Evolutionary conservation across 352 stramenopile genomes (phyloP), one percentile per base, ranked within the genome.

Genomic region (Pythium aquatile): DNA sequence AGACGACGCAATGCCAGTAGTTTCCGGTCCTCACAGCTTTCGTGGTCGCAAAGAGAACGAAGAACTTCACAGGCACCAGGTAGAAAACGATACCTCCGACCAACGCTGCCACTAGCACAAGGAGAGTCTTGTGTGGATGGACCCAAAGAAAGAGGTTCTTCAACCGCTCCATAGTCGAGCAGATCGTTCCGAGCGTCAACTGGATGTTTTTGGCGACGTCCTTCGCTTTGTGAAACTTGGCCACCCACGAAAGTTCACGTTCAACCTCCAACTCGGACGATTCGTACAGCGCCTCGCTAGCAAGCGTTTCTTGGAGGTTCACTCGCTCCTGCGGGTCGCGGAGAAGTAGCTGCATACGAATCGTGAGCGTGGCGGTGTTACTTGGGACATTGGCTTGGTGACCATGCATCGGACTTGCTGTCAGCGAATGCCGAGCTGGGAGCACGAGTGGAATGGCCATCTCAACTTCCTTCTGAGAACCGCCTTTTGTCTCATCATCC

Each of bases 81-180:
- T 63, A 75, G 28, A 66, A 70, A n/a, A 58, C 56, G 24, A 75
- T 5, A 24, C 40, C 51, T 7, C 24, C 64, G 4, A 68, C 5
- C 3, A 67, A 2, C 8, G 63, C 33, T 9, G 65, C 17, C 14
- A 60, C 39, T 17, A 69, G 55, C 7, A 76, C 57, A 3, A 79
- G 3, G 35, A 73, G 33, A n/a, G 73, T 77, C 44, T 79, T 79
- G 7, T n/a, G 42, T n/a, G 73, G 73, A 42, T 79, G 73, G 2
- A 75, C 69, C 73, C 73, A 79, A 7, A 77, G 55, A 24, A 79
- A 70, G 3, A 79, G 63, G 47, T 79, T 79, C 57, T 79, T 77
- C 54, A 68, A 51, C 2, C 69, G 58, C 47, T 79, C 73, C 3
- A 74, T 8, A 1, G 69, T 65, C 11, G 63, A 73, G 46, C 69